These are phyloP conservation scores for Powellomyces hirtus DNA, from an alignment of 192 early-diverging fungal species.

Conservation along the genomic window DNA sequence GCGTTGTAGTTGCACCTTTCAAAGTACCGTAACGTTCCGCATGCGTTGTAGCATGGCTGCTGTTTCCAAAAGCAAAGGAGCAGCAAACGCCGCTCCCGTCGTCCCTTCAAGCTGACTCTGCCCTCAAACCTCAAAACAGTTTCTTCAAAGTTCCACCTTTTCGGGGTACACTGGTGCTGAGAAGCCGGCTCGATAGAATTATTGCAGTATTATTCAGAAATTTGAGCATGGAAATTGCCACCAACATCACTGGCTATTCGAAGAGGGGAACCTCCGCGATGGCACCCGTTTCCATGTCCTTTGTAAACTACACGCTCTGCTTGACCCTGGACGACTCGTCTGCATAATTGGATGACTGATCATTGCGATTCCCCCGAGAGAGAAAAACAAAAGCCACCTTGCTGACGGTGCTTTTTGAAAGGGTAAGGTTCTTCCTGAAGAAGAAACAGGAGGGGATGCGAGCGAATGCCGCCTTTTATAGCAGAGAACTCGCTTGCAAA, in stretches of 20 bases:
- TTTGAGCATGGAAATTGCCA: constrained; percentile 13
- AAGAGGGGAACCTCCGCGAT: constrained; percentile 10
- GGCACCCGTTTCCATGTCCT: constrained; percentile 11
- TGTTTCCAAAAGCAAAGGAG: too few relatives aligned
- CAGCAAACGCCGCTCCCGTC: too few relatives aligned
- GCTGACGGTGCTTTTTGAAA: constrained; percentile 13
- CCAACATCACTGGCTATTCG: constrained; percentile 1
- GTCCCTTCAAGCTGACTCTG: too few relatives aligned
- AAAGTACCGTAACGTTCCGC: too few relatives aligned
- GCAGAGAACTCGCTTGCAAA: neutral
- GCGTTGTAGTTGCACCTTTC: too few relatives aligned
- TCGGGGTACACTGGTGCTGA: too few relatives aligned
- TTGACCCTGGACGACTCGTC: constrained; percentile 10
- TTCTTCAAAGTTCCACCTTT: too few relatives aligned
- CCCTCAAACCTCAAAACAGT: too few relatives aligned
- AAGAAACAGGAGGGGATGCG: neutral
- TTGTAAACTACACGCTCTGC: neutral
- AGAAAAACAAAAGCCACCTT: constrained; percentile 4
- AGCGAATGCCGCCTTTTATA: neutral
- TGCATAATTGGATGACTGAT: constrained; percentile 1
- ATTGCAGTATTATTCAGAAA: too few relatives aligned
- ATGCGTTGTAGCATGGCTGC: too few relatives aligned
- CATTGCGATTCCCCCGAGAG: neutral
- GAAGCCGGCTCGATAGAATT: too few relatives aligned
- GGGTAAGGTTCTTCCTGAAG: neutral